A percentile compares a stretch with the other conserved stretches of the same genome.
Conservation (phyloP, 306 rosid species). For the Carpinus fangiana region DNA sequence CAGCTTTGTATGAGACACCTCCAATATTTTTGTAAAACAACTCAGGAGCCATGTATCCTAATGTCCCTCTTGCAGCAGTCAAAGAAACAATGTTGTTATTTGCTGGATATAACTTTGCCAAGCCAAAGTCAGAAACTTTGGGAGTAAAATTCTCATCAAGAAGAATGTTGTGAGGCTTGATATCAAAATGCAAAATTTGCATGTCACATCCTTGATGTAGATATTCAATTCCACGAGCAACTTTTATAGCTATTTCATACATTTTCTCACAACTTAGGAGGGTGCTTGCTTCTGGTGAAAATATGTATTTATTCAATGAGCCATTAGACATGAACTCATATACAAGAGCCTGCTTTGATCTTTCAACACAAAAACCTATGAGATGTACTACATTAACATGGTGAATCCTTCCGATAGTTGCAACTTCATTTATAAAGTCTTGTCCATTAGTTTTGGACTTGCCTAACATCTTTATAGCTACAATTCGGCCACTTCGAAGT, state of each 20-base stretch:
- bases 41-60: no score
- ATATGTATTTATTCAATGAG: slow-evolving; percentile 29
- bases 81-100: no score
- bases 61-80: no score
- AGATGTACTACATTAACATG: slow-evolving; percentile 29
- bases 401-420: slow-evolving; percentile 22
- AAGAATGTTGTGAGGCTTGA: no score
- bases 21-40: no score
- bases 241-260: slow-evolving; percentile 17
- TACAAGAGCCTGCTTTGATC: slow-evolving; percentile 8
- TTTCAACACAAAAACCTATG: slow-evolving; percentile 24
- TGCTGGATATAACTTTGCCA: no score
- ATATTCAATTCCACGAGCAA: no score
- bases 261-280: not conserved
- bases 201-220: no score
- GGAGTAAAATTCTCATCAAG: no score
- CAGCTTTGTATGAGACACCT: no score
- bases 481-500: slow-evolving; percentile 13
- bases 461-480: slow-evolving; percentile 25
- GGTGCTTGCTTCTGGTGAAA: not conserved
- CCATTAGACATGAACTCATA: slow-evolving; percentile 36
- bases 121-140: no score
- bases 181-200: no score
- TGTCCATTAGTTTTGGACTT: slow-evolving; percentile 23
- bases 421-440: slow-evolving; percentile 28